Conservation (phyloP, 176 grass and related monocot species). For the sorghum (Sorghum bicolor) region DNA sequence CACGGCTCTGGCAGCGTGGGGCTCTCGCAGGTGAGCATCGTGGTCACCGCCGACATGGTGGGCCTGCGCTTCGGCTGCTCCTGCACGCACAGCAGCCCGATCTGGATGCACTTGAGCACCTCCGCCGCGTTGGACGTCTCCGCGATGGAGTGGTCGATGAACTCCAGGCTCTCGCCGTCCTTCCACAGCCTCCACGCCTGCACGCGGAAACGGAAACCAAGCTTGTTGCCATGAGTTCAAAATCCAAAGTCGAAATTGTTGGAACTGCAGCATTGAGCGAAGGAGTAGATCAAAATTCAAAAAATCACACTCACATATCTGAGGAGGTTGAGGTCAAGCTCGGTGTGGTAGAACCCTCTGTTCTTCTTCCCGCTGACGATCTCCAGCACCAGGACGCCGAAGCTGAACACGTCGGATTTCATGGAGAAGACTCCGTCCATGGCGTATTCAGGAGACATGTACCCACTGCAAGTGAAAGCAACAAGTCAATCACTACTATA, state of each 20-base stretch:
- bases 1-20: conserved; percentile 37
- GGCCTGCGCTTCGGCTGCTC: conserved; percentile 53
- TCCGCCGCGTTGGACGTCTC: conserved; percentile 30
- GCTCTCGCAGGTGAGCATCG: conserved; percentile 47
- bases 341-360: conserved; percentile 23
- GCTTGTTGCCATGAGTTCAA: not conserved
- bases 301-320: conserved; percentile 49
- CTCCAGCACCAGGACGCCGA: conserved; percentile 61
- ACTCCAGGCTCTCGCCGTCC: conserved; percentile 30
- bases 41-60: conserved; percentile 42
- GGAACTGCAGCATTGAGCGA: not conserved
- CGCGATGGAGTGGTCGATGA: conserved; percentile 34
- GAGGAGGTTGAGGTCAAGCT: conserved; percentile 45
- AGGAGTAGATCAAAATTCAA: not conserved
- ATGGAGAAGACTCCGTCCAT: conserved; percentile 64
- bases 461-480: conserved; percentile 42
- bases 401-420: conserved; percentile 75
- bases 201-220: not conserved
- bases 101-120: conserved; percentile 58
- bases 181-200: conserved; percentile 74
- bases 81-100: conserved; percentile 64
- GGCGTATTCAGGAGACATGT: conserved; percentile 82
- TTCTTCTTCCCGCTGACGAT: conserved; percentile 68
- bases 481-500: not conserved
- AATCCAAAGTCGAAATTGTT: too few relatives aligned